Conservation (phyloP, 805 yeast species). For the Teunomyces atbi region DNA sequence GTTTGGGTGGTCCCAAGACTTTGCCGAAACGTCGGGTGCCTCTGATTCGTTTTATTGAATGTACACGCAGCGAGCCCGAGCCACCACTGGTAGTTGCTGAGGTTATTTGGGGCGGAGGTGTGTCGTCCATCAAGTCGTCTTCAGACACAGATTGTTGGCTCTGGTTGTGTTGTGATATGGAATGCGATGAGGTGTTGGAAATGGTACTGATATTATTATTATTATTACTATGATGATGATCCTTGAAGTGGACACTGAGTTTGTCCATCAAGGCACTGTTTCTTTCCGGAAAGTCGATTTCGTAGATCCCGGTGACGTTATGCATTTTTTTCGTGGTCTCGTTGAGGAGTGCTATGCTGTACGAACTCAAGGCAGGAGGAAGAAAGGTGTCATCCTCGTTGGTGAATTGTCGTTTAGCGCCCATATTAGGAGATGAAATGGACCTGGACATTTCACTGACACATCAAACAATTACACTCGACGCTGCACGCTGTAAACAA, state of each 20-base stretch:
- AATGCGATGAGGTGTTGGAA: constrained; percentile 3
- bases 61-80: constrained; percentile 6
- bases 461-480: not conserved
- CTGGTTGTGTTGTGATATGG: constrained; percentile 11
- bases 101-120: constrained; percentile 8
- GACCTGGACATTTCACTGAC: not conserved
- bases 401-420: constrained; percentile 11
- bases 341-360: constrained; percentile 52
- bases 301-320: constrained; percentile 30
- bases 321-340: constrained; percentile 16
- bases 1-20: constrained; percentile 50
- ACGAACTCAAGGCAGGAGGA: constrained; percentile 61
- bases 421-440: not conserved
- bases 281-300: constrained; percentile 29
- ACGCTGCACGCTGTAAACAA: not conserved
- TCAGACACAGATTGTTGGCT: constrained; percentile 11
- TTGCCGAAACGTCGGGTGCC: constrained; percentile 38
- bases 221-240: constrained; percentile 5
- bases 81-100: constrained; percentile 11
- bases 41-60: constrained; percentile 27
- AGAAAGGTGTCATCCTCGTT: constrained; percentile 50
- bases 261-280: constrained; percentile 23
- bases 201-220: constrained; percentile 3
- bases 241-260: constrained; percentile 34
- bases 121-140: constrained; percentile 12